Evolutionary conservation across 2,329 filamentous ascomycete species (phyloP), one percentile per base, ranked within the genome.

Genomic region (Cordyceps militaris): DNA sequence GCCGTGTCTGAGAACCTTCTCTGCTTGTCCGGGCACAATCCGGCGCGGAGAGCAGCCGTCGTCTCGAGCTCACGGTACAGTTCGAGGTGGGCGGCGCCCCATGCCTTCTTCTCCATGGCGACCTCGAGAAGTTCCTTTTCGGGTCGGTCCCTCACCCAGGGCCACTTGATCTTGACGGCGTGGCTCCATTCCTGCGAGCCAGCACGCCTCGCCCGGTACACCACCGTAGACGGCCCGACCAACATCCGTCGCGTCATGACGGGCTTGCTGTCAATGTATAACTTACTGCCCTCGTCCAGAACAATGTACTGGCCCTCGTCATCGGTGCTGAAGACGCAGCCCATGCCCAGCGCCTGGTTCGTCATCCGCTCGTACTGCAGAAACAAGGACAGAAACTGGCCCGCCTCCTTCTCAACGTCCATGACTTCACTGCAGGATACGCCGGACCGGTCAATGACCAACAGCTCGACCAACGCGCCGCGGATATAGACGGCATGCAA

Each of bases 111-210:
- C n/a, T 16, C 24, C n/a, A 7, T 21, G 21, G 44, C 34, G 1
- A 11, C 28, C 3, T 38, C 21, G n/a, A 49, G 43, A n/a, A 49
- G 13, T 3, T 48, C 32, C 9, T 48, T n/a, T 7, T 56, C 54
- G 11, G 14, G 14, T n/a, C 14, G 42, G 19, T 9, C 21, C 1
- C 16, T 16, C n/a, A 21, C n/a, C 4, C 16, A 9, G 1, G 30
- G 26, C 44, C 54, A 56, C 44, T 49, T 56, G 19, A 49, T 24
- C 54, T 56, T 56, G 43, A 56, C 21, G 3, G 34, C 54, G 23
- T 56, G 44, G 38, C 26, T 48, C 54, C 32, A 56, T 5, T 21
- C 5, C 4, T 26, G 21, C 19, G 43, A 30, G n/a, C 16, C 24
- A 11, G 42, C 14, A 23, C n/a, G 40, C 19, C 34, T 36, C 10